A percentile compares a stretch with the other conserved stretches of the same genome.
Conservation (phyloP, 495 filamentous ascomycete genomes). For the Pyrenula aspistea region DNA sequence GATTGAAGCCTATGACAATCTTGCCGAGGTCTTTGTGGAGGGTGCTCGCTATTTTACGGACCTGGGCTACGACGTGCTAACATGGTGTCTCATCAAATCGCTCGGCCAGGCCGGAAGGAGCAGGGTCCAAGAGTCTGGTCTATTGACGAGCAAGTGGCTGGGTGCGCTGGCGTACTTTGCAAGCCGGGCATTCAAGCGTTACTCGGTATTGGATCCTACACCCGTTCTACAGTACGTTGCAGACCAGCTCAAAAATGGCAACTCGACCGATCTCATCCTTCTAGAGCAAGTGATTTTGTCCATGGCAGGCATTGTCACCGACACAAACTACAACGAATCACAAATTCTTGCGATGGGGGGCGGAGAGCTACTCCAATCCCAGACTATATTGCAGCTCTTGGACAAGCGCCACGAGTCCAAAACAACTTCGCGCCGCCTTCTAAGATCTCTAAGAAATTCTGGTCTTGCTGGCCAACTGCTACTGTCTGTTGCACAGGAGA, state of each 20-base stretch:
- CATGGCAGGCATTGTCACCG: slow-evolving; percentile 85
- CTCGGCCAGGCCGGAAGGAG: slow-evolving; percentile 64
- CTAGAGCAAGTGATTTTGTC: slow-evolving; percentile 76
- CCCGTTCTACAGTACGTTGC: slow-evolving; percentile 85
- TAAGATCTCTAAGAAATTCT: slow-evolving; percentile 63
- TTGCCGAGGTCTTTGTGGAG: slow-evolving; percentile 85
- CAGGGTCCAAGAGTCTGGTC: slow-evolving; percentile 68
- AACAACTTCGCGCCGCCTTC: slow-evolving; percentile 59
- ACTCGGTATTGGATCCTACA: slow-evolving; percentile 67
- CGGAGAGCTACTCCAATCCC: slow-evolving; percentile 63
- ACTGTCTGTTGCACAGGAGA: slow-evolving; percentile 80
- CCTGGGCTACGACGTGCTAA: slow-evolving; percentile 83
- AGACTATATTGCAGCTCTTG: slow-evolving; percentile 62
- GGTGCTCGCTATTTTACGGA: slow-evolving; percentile 88
- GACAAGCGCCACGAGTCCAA: slow-evolving; percentile 65
- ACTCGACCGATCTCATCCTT: slow-evolving; percentile 76
- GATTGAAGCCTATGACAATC: slow-evolving; percentile 83
- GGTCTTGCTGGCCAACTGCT: slow-evolving; percentile 66
- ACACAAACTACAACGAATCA: slow-evolving; percentile 71
- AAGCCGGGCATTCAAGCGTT: slow-evolving; percentile 73
- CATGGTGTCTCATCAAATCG: slow-evolving; percentile 74
- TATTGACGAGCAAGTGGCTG: slow-evolving; percentile 84
- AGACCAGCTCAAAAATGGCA: slow-evolving; percentile 65
- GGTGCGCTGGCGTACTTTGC: slow-evolving; percentile 74
- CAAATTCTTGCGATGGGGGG: slow-evolving; percentile 81